Conservation (phyloP, 306 rosid species). For the Sicyos edulis region DNA sequence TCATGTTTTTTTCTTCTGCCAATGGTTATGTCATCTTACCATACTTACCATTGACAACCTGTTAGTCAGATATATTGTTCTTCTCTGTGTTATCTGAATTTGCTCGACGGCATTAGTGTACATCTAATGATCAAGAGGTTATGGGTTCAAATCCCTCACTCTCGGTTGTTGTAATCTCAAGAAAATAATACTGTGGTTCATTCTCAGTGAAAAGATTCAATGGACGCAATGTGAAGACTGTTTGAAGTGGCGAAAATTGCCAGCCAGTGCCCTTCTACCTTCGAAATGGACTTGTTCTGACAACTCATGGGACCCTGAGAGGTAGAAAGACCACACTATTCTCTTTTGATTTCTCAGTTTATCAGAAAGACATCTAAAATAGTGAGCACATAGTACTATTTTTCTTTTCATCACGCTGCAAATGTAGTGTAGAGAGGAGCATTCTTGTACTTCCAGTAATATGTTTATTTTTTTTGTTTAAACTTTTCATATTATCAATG, state of each 20-base stretch:
- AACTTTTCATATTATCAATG: background rate
- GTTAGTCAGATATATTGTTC: background rate
- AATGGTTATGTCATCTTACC: background rate
- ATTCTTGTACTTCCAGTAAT: background rate
- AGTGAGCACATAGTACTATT: background rate
- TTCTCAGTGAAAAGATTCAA: slow-evolving; percentile 70
- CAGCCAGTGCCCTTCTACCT: slow-evolving; percentile 65
- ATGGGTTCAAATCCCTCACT: no score
- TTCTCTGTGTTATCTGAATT: background rate
- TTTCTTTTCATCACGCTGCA: background rate
- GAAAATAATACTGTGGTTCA: slow-evolving; percentile 18
- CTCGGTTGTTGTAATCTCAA: no score
- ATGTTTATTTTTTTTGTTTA: background rate
- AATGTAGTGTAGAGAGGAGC: background rate
- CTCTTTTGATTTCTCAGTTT: slow-evolving; percentile 9
- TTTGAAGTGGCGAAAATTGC: slow-evolving; percentile 88
- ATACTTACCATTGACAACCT: background rate
- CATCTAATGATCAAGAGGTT: no score
- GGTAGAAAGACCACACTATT: slow-evolving; percentile 39
- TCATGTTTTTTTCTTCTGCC: background rate
- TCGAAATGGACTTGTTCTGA: slow-evolving; percentile 88
- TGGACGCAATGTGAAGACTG: slow-evolving; percentile 96
- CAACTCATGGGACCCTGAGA: slow-evolving; percentile 81
- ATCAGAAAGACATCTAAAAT: background rate
- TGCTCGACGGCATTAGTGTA: no score